Base-by-base conservation (phyloP, 2,329 filamentous ascomycete species). In the Arachnopeziza araneosa region DNA sequence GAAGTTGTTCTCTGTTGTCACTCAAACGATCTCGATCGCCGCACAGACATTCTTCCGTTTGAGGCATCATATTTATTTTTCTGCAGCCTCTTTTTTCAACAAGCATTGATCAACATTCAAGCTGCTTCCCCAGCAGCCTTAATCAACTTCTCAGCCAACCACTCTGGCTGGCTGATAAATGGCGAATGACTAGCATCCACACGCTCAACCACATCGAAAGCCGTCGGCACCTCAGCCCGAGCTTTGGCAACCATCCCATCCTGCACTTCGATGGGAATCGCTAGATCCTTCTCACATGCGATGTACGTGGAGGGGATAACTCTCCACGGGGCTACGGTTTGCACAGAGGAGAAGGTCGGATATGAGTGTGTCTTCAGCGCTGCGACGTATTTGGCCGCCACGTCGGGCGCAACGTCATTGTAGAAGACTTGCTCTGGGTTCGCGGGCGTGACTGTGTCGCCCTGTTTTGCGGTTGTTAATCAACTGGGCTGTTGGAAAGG, bases 271-370 rank as follows among this genome's bases (percentile, higher is more conserved):
- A 72, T 22, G 22, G 71, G 73, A 52, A 77, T 73, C 3, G 75
- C 75, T 24, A 67, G 66, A 57, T 78, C 77, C 19, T 69, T 60
- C 59, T 72, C 69, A 61, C 75, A 78, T n/a, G 76, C 55, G 12
- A 79, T 63, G 62, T 76, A 78, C 14, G 75, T 76, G 26, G 66
- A 71, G 1, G 75, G 72, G 24, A 79, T 71, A 51, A 74, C 63
- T 57, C 70, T 74, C 69, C 72, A 78, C 0, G 73, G 74, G 19
- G 71, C 72, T 44, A 73, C 72, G 0, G 68, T 72, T 14, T 72
- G 57, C 19, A 58, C 63, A 10, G 58, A 70, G 30, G 50, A 56
- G 50, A 73, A 67, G 1, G 63, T 65, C 1, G 56, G 64, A 56
- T 69, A 69, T 9, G 71, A 67, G 51, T 75, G 73, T 19, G 65